Base-by-base conservation (phyloP, 1,284 basidiomycete species). In the Macrocystidia cucumis region DNA sequence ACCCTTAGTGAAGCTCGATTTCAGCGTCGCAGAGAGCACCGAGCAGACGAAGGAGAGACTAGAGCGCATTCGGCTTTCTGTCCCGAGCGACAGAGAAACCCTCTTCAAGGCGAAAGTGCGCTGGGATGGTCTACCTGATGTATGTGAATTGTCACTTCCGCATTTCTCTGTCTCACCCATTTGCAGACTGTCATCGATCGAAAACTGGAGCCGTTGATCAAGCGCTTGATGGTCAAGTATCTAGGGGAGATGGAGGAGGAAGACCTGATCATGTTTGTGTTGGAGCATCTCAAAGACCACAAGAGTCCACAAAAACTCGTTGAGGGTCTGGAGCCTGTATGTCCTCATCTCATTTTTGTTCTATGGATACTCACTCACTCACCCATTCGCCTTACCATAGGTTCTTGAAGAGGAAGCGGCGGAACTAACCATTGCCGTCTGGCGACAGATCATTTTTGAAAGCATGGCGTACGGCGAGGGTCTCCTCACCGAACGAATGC, bases 391-490 rank as follows among this genome's bases (percentile, higher is more conserved):
- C n/a, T n/a, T n/a, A n/a, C 31, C 4, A 3, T 44, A 92, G 90
- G 87, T 92, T 4, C 65, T 93, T 13, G 88, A 89, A 50, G 90
- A 92, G 57, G 90, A 93, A 56, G 88, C 90, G 1, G 60, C 66
- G 21, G 78, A 86, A 41, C 73, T 91, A 39, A 69, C 76, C n/a
- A 57, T 80, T 43, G 70, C 69, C 43, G 67, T 93, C 26, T 92
- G 90, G 90, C 73, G 87, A 36, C 86, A 91, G 60, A 74, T 92
- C 44, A 83, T 88, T 34, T 92, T 92, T 56, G 90, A 93, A 65
- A 88, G 85, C 53, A 83, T 87, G 78, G 80, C 85, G 23, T 89
- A 89, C 53, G 79, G 78, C 41, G 86, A 89, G 59, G 85, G 86
- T 31, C 66, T 89, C 35, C 73, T 83, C 50, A 87, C 84, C 17